Conservation (phyloP, 257 asterid species). For the Striga asiatica region DNA sequence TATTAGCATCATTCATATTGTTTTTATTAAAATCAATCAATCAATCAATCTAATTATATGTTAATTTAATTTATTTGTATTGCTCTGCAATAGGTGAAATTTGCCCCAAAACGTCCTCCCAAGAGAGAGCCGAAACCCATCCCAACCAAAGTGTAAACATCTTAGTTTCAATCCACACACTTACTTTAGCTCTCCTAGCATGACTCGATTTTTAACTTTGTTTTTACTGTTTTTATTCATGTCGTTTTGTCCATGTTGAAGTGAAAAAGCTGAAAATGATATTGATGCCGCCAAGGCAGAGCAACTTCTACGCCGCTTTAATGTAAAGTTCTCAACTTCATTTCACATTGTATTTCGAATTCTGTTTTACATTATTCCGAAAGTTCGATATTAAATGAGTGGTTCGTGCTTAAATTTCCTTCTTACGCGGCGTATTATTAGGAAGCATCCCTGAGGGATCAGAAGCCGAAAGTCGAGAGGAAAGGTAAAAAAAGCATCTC, state of each 20-base stretch:
- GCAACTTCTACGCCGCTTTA: constrained; percentile 50
- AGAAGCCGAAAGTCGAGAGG: constrained; percentile 46
- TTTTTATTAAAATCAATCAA: not conserved
- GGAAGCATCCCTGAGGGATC: constrained; percentile 43
- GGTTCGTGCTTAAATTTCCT: not conserved
- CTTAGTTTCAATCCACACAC: not conserved
- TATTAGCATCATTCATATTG: not conserved
- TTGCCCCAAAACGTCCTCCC: constrained; percentile 71
- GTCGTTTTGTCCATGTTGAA: constrained; percentile 22
- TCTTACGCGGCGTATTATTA: constrained; percentile 11
- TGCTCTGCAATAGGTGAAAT: constrained; percentile 36
- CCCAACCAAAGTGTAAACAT: constrained; percentile 52
- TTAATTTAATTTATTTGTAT: not conserved
- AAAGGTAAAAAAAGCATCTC: constrained; percentile 46
- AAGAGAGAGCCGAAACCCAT: constrained; percentile 41
- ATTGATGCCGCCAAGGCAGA: constrained; percentile 48
- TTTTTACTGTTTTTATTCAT: not conserved
- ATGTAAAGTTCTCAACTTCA: constrained; percentile 28
- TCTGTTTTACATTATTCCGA: not conserved
- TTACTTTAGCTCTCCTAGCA: not conserved
- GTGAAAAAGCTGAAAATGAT: constrained; percentile 56
- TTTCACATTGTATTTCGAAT: not conserved
- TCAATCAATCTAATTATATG: not conserved
- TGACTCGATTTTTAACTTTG: not conserved
- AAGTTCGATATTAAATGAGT: not conserved